These are phyloP conservation scores for Pythium monospermum DNA, from an alignment of 352 stramenopile genomes.

Conservation along the genomic window DNA sequence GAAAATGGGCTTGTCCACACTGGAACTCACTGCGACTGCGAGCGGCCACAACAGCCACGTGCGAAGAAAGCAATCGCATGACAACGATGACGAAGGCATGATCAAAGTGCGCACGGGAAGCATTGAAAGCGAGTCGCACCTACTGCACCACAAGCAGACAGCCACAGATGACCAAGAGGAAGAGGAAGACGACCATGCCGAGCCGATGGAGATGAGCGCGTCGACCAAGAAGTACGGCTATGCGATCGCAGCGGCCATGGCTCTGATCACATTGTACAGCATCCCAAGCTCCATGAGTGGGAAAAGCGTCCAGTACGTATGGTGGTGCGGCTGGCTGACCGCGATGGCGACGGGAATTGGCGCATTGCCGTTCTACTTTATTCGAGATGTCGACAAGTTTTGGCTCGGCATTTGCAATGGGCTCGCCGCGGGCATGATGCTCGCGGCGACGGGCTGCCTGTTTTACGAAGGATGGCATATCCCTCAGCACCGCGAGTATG, in stretches of 20 bases:
- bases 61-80: background rate
- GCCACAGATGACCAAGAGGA: conserved; percentile 9
- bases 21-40: conserved; percentile 5
- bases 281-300: conserved; percentile 32
- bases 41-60: background rate
- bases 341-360: conserved; percentile 94
- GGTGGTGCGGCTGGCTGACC: conserved; percentile 97
- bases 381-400: conserved; percentile 90
- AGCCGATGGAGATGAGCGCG: conserved; percentile 21
- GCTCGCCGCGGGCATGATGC: conserved; percentile 98
- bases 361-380: conserved; percentile 93
- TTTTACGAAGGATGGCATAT: conserved; percentile 92
- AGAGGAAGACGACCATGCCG: conserved; percentile 13
- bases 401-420: conserved; percentile 94
- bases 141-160: background rate
- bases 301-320: conserved; percentile 90
- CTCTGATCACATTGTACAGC: conserved; percentile 64
- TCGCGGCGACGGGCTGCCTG: conserved; percentile 93
- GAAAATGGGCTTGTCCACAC: conserved; percentile 4
- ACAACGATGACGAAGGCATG: too few species aligned
- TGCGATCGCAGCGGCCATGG: conserved; percentile 38
- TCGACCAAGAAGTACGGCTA: conserved; percentile 36
- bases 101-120: conserved; percentile 11
- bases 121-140: conserved; percentile 3
- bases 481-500: conserved; percentile 62